Base-by-base conservation (phyloP, 1,284 basidiomycete species). In the Mycena sp. region DNA sequence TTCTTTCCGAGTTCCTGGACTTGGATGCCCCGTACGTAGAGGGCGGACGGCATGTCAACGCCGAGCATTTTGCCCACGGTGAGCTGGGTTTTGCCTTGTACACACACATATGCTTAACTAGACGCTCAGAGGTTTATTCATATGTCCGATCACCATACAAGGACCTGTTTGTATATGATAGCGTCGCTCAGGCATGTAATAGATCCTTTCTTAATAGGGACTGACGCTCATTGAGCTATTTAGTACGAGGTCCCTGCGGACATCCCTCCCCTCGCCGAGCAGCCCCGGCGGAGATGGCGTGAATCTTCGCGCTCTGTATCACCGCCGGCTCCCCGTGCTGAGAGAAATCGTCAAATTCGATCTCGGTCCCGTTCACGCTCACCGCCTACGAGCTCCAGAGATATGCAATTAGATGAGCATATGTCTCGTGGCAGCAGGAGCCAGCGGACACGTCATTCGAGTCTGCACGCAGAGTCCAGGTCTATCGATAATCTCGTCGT, bases 11-110 rank as follows among this genome's bases (percentile, higher is more conserved):
- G 69, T 94, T 95, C 76, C 81, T 96, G 37, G 94, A 96, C 72
- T 83, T 93, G 76, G 90, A 91, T 67, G 74, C 76, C 7, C 80
- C 83, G 3, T 86, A 86, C 65, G 74, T 77, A 14, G 82, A 84
- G 53, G 87, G 86, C 14, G 80, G 81, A 12, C 81, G 86, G 58
- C 85, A 86, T 61, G 77, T 81, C 35, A 91, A 91, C 67, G 91
- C 94, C 11, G 94, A 96, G 72, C 95, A 96, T 76, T 95, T 96
- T 77, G 91, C 90, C 9, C 94, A 96, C 78, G 92, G 92, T 92
- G 69, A 71, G 85, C 74, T n/a, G 29, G 29, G 4, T 44, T 23
- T 37, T 54, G 3, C 49, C 7, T 57, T 67, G 58, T 65, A 29
- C 49, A 46, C 21, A 46, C 17, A 65, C 57, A 67, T 53, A 58